These are phyloP conservation scores for Rhizophagus prolifer DNA, from an alignment of 192 early-diverging fungal genomes.

Conservation along the genomic window DNA sequence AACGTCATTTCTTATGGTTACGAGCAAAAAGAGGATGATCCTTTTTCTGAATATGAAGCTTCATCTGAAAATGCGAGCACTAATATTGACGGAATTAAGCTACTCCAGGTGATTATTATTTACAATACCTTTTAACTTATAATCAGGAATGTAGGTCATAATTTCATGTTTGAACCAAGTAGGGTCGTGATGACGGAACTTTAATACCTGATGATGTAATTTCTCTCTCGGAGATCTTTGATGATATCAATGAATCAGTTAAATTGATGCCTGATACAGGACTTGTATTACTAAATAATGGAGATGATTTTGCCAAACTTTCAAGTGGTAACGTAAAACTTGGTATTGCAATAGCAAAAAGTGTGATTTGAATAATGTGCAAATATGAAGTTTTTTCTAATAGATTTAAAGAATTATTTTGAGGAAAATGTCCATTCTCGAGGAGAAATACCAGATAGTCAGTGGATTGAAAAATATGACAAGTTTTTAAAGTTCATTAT, in stretches of 20 bases:
- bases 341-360: neutral
- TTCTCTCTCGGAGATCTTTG: slow-evolving; percentile 7
- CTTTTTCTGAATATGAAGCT: neutral
- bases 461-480: slow-evolving; percentile 18
- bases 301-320: slow-evolving; percentile 8
- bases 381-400: neutral
- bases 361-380: too few species aligned
- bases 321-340: slow-evolving; percentile 2
- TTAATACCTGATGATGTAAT: slow-evolving; percentile 23
- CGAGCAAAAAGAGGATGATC: slow-evolving; percentile 26
- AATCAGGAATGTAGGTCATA: neutral
- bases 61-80: neutral
- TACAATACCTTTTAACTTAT: neutral
- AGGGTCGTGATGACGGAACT: slow-evolving; percentile 11
- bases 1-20: slow-evolving; percentile 24
- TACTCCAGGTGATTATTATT: neutral
- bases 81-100: neutral
- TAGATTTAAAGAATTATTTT: slow-evolving; percentile 20
- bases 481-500: slow-evolving; percentile 27
- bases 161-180: neutral
- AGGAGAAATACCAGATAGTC: slow-evolving; percentile 6
- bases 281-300: slow-evolving; percentile 7
- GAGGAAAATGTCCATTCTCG: slow-evolving; percentile 11
- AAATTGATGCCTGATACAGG: slow-evolving; percentile 24
- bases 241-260: slow-evolving; percentile 1